Evolutionary conservation across 2,329 filamentous ascomycete genomes (phyloP).

Genomic region (Didymella exigua): DNA sequence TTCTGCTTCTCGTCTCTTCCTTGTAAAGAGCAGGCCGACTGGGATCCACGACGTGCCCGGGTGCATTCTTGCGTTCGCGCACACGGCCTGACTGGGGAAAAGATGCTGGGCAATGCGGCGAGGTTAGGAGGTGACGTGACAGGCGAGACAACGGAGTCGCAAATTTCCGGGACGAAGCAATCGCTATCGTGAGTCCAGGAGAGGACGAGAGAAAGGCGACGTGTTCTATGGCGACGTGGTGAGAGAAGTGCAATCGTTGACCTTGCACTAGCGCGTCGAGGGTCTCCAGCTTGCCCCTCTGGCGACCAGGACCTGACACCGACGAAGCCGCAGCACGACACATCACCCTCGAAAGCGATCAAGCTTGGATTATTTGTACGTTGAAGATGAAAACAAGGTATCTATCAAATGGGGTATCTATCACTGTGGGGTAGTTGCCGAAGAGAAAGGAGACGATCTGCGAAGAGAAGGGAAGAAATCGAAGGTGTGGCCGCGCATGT

Average conservation of each 20-base stretch:
- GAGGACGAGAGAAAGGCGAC: background rate
- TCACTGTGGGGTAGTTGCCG: background rate
- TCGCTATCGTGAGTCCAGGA: background rate
- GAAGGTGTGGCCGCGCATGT: background rate
- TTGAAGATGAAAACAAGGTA: too few relatives aligned
- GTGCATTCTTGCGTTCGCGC: conserved; percentile 2
- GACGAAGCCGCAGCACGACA: background rate
- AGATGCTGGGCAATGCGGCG: conserved; percentile 6
- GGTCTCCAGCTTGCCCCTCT: background rate
- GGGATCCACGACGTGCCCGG: conserved; percentile 5
- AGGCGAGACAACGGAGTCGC: background rate
- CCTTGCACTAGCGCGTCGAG: background rate
- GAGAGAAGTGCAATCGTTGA: background rate
- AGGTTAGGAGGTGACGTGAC: conserved; percentile 1
- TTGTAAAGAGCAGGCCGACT: background rate
- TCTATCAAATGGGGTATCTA: background rate
- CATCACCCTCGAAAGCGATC: background rate
- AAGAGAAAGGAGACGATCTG: background rate
- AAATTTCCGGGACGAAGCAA: background rate
- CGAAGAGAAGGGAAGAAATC: background rate
- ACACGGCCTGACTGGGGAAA: conserved; percentile 3
- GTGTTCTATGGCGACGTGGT: background rate
- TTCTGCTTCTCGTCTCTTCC: conserved; percentile 2
- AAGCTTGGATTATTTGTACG: background rate
- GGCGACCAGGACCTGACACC: background rate